These are phyloP conservation scores for Catharanthus roseus DNA, from an alignment of 257 asterid genomes.

Conservation along the genomic window DNA sequence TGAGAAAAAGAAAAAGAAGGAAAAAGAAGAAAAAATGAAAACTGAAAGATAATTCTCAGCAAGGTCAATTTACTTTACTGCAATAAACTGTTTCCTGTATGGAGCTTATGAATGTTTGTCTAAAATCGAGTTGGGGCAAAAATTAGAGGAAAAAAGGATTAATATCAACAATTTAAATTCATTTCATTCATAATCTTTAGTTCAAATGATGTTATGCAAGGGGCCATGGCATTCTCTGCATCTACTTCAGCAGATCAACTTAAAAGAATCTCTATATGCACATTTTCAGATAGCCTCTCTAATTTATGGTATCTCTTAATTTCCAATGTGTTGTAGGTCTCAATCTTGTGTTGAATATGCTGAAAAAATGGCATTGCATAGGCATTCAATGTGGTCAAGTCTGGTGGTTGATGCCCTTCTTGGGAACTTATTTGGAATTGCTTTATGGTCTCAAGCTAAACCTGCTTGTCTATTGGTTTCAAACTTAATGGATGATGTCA, in stretches of 20 bases:
- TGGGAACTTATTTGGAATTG: constrained; percentile 67
- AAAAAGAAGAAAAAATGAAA: background rate
- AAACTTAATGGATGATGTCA: constrained; percentile 49
- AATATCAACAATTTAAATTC: background rate
- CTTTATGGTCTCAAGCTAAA: constrained; percentile 57
- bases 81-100: background rate
- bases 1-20: background rate
- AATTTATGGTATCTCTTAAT: constrained; percentile 11
- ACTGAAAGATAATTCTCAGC: background rate
- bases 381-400: constrained; percentile 78
- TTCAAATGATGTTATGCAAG: background rate
- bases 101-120: background rate
- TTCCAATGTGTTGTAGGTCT: constrained; percentile 44
- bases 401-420: constrained; percentile 65
- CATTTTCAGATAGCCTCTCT: background rate
- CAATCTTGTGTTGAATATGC: constrained; percentile 72
- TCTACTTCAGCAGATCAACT: background rate
- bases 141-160: background rate
- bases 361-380: constrained; percentile 59
- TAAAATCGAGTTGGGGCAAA: background rate
- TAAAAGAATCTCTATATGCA: background rate
- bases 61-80: background rate
- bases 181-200: background rate
- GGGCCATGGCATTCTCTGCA: too few relatives aligned
- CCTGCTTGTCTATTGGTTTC: constrained; percentile 47